Evolutionary conservation across 306 rosid species (phyloP).

Genomic region (Quercus gilva): DNA sequence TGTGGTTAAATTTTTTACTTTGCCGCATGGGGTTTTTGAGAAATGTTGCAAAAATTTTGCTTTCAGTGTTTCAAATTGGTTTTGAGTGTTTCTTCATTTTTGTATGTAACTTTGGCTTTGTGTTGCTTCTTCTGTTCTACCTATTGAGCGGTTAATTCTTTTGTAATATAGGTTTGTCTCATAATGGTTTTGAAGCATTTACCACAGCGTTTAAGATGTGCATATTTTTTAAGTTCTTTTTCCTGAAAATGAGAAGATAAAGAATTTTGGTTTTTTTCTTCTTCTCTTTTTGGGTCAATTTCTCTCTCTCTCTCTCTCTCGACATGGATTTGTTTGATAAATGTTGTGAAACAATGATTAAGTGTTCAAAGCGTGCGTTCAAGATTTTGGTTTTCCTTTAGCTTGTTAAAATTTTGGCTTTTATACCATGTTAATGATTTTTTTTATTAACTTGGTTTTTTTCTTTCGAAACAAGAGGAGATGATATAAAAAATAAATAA

Average conservation of each 20-base stretch:
- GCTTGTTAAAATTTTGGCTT: background rate
- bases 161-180: background rate
- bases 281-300: background rate
- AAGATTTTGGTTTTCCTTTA: background rate
- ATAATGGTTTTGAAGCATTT: background rate
- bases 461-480: background rate
- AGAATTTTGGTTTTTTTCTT: background rate
- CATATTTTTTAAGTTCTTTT: background rate
- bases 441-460: background rate
- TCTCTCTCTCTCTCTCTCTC: background rate
- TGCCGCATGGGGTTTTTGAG: background rate
- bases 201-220: background rate
- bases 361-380: no score
- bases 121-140: background rate
- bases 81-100: background rate
- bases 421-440: background rate
- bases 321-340: background rate
- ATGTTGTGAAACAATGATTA: background rate
- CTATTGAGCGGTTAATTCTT: background rate
- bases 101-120: background rate
- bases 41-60: background rate
- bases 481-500: no score
- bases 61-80: background rate
- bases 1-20: background rate
- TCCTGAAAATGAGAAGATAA: no score